phyloP scores from a whole-genome alignment of 257 asterid species.

The Prunella vulgaris region DNA sequence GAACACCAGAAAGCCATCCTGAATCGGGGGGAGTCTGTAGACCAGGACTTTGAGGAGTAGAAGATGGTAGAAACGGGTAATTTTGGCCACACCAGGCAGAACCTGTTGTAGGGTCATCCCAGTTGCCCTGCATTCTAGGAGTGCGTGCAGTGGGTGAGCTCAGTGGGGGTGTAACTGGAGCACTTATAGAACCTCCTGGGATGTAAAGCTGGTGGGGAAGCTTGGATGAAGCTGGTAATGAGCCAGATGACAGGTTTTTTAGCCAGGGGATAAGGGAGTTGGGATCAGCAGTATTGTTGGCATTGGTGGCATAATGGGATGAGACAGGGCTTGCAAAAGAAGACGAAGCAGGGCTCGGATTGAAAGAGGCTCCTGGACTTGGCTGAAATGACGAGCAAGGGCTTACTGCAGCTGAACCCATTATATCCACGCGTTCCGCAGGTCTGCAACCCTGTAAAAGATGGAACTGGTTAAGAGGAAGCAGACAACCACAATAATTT shows the following conservation, averaged over 20 bases:
- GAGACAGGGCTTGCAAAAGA: slow-evolving; percentile 75
- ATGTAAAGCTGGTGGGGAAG: slow-evolving; percentile 67
- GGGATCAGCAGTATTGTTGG: slow-evolving; percentile 48
- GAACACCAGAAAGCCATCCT: slow-evolving; percentile 92
- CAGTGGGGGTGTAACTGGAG: slow-evolving; percentile 95
- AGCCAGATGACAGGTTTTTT: slow-evolving; percentile 74
- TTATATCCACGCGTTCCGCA: slow-evolving; percentile 52
- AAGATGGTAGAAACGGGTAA: slow-evolving; percentile 62
- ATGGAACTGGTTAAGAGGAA: not conserved
- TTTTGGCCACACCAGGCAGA: slow-evolving; percentile 70
- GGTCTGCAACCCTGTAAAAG: slow-evolving; percentile 87
- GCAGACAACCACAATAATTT: not conserved
- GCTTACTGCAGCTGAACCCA: slow-evolving; percentile 68
- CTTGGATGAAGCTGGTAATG: slow-evolving; percentile 57
- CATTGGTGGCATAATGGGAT: slow-evolving; percentile 46
- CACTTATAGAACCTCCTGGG: slow-evolving; percentile 89
- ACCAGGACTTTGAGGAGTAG: slow-evolving; percentile 86
- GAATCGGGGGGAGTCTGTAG: slow-evolving; percentile 82
- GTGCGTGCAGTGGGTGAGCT: slow-evolving; percentile 89
- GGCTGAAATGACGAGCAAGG: slow-evolving; percentile 84
- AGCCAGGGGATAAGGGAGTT: slow-evolving; percentile 98
- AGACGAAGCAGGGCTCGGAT: slow-evolving; percentile 84
- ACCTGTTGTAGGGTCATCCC: slow-evolving; percentile 56
- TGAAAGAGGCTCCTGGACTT: slow-evolving; percentile 76
- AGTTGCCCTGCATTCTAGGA: slow-evolving; percentile 67